phyloP scores from a whole-genome alignment of 225 moss, liverwort and hornwort genomes.

The Ulota crispa region DNA sequence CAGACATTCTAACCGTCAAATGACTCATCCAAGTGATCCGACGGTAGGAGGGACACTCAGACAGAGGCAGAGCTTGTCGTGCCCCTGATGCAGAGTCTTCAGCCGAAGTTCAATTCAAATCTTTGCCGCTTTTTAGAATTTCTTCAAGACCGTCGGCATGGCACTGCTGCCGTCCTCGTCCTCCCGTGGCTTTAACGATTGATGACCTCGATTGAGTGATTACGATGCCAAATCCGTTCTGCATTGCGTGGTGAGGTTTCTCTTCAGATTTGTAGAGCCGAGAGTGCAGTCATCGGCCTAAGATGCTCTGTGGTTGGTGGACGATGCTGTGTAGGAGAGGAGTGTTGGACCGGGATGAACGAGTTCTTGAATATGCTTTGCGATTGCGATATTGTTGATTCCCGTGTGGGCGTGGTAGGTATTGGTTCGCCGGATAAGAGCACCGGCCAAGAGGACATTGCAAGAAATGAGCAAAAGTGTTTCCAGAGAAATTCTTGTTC shows the following conservation, averaged over 20 bases:
- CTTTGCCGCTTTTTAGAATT: background rate
- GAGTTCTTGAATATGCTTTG: background rate
- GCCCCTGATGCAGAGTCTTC: background rate
- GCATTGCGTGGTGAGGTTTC: background rate
- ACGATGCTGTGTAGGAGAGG: background rate
- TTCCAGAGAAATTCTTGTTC: background rate
- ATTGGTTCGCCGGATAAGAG: background rate
- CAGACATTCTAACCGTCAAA: constrained; percentile 27
- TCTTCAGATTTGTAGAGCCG: background rate
- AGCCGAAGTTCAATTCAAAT: background rate
- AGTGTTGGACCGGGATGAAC: background rate
- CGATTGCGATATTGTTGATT: background rate
- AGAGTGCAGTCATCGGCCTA: background rate
- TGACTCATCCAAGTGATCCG: background rate
- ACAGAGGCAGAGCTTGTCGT: background rate
- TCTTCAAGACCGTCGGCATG: background rate
- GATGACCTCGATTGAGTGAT: background rate
- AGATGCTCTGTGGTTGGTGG: background rate
- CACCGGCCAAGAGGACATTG: background rate
- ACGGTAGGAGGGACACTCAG: constrained; percentile 17
- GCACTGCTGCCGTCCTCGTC: too few relatives aligned
- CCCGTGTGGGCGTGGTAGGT: background rate
- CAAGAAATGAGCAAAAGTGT: background rate
- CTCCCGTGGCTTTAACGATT: too few relatives aligned
- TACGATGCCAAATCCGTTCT: background rate